Percentiles rank a stretch among this genome's conserved stretches.
These are phyloP conservation scores for Melaleuca alternifolia DNA, from an alignment of 345 rosid genomes.

Conservation along the genomic window DNA sequence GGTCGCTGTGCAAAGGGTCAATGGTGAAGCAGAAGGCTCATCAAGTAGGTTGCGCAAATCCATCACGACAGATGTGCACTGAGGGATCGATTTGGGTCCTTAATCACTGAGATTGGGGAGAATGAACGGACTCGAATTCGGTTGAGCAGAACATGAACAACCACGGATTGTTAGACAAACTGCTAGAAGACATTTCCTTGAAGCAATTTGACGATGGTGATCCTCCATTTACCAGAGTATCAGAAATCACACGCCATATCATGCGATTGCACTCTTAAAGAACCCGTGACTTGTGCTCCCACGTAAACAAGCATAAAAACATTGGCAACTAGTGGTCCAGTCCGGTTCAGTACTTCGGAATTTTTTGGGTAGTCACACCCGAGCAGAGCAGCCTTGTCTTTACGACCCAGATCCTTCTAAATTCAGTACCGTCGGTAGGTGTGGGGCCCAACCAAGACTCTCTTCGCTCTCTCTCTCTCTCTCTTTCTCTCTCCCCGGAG, in stretches of 20 bases:
- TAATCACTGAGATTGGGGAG: not conserved
- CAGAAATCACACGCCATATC: not conserved
- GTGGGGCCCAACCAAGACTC: not conserved
- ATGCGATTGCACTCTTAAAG: not conserved
- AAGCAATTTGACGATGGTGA: not conserved
- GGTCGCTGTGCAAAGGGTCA: not conserved
- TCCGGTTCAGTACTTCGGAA: not conserved
- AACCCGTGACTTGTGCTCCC: not conserved
- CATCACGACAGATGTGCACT: not conserved
- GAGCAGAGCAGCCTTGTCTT: not conserved
- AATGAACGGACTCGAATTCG: not conserved
- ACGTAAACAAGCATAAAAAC: not conserved
- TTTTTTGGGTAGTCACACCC: constrained; percentile 3
- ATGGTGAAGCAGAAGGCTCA: not conserved
- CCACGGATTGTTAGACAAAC: not conserved
- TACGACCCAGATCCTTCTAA: not conserved
- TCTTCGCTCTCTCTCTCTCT: not conserved
- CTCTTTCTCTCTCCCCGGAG: not conserved
- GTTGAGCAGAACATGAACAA: not conserved
- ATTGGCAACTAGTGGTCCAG: not conserved
- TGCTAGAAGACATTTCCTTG: not conserved
- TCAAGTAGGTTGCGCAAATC: not conserved
- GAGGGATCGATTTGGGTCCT: not conserved
- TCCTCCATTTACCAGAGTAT: not conserved
- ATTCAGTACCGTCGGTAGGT: not conserved